Base-by-base conservation (phyloP, 257 asterid species). In the Henckelia pumila region DNA sequence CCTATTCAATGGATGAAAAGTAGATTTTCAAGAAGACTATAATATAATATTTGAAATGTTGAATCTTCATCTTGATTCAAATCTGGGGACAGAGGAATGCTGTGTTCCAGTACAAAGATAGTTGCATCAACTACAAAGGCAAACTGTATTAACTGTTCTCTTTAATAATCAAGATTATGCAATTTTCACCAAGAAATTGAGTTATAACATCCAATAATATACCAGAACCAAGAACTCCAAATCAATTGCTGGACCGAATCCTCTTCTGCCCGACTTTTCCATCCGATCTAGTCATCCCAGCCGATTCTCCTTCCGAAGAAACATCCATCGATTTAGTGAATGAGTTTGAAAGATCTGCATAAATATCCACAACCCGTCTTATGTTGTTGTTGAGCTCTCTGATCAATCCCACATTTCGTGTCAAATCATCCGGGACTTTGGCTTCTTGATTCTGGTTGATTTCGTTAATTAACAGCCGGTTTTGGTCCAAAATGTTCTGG, bases 341-440 rank as follows among this genome's bases (percentile, higher is more conserved):
- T 19, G 72, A 68, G 72, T 21, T 57, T 8, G 72, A 68, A 16
- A 68, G 64, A 58, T 68, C 50, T 5, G 57, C 37, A 8, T 68
- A 68, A 14, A 68, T 57, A 55, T 68, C 72, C 57, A 44, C 72
- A 16, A 68, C 58, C 65, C 20, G 58, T 68, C 65, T 58, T 56
- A 68, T 68, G 33, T 68, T 68, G 72, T 68, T 68, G 26, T 68
- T 68, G 64, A 68, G 72, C 65, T 68, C 72, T 33, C 72, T 68
- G 44, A 68, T 68, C 40, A 68, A 37, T 30, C 65, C 72, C 24
- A 59, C 72, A 37, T 68, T 68, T 33, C 72, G 56, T 20, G 40
- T 26, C 56, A 68, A 58, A 44, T 68, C 59, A 23, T 68, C 65
- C 2, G 64, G 65, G 33, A 68, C 35, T 9, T 68, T 68, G 25